These are phyloP conservation scores for Harringtonia lauricola DNA, from an alignment of 2,329 filamentous ascomycete species.

Conservation along the genomic window DNA sequence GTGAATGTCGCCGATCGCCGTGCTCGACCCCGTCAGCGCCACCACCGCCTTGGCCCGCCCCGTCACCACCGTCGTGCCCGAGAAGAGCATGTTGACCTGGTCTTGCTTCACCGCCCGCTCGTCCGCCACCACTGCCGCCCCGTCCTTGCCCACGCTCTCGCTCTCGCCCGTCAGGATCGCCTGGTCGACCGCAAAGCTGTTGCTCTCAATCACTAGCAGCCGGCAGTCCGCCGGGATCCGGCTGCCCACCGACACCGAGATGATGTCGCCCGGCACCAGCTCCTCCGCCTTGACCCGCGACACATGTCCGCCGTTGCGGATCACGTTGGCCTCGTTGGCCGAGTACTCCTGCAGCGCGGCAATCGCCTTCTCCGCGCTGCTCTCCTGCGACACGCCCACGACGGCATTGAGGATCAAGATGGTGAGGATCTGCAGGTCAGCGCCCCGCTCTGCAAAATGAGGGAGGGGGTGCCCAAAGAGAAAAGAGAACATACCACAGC, in stretches of 20 bases:
- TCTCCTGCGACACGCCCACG: constrained; percentile 96
- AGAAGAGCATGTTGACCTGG: constrained; percentile 96
- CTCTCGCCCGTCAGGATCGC: constrained; percentile 96
- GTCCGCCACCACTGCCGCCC: constrained; percentile 55
- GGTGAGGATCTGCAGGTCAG: constrained; percentile 65
- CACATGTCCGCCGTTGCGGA: constrained; percentile 68
- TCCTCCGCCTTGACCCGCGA: constrained; percentile 90
- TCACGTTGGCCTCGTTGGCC: constrained; percentile 90
- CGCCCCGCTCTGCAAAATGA: not conserved
- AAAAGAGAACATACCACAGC: constrained; percentile 60
- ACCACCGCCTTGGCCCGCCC: constrained; percentile 88
- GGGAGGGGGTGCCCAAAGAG: not conserved
- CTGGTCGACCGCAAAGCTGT: constrained; percentile 94
- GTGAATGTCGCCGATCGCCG: constrained; percentile 96
- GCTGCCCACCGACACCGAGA: constrained; percentile 81
- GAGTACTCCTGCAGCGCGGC: constrained; percentile 98
- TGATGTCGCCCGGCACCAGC: constrained; percentile 85
- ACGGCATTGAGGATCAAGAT: constrained; percentile 95
- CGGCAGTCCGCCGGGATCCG: constrained; percentile 93
- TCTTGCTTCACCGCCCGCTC: constrained; percentile 89
- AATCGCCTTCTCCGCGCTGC: constrained; percentile 96
- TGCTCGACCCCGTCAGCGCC: constrained; percentile 77
- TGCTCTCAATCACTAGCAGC: constrained; percentile 82
- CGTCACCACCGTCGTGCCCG: constrained; percentile 91
- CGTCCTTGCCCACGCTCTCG: constrained; percentile 88